These are phyloP conservation scores for Hemileia vastatrix DNA, from an alignment of 1,284 basidiomycete species.

Conservation along the genomic window DNA sequence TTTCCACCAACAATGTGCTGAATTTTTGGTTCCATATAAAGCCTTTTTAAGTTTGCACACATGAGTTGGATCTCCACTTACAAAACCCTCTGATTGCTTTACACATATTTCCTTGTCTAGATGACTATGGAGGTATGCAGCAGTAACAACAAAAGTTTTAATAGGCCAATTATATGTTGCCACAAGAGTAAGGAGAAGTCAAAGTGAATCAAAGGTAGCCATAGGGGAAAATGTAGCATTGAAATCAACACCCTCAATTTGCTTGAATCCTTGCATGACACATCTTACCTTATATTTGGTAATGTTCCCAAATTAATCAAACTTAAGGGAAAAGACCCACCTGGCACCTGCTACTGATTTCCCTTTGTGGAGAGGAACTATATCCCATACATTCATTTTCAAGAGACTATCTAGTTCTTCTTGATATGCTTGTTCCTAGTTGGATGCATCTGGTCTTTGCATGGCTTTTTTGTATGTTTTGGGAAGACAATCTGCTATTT, in stretches of 20 bases:
- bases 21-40: not conserved
- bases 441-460: not conserved
- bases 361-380: no score
- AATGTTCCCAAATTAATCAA: constrained; percentile 1
- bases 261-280: constrained; percentile 5
- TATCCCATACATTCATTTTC: not conserved
- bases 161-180: not conserved
- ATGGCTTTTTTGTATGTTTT: not conserved
- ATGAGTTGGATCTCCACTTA: not conserved
- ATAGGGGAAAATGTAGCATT: not conserved
- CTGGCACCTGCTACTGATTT: not conserved
- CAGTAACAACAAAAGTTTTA: not conserved
- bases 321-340: constrained; percentile 10
- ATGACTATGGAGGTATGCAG: not conserved
- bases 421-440: constrained; percentile 3
- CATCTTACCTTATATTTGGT: constrained; percentile 2
- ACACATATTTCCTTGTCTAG: not conserved
- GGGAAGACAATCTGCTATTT: not conserved
- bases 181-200: not conserved
- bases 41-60: not conserved
- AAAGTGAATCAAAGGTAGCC: not conserved
- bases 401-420: constrained; percentile 1
- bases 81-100: not conserved
- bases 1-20: not conserved
- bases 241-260: constrained; percentile 12